phyloP scores from a whole-genome alignment of 2,329 filamentous ascomycete species.

The Neoascochyta sp. region DNA sequence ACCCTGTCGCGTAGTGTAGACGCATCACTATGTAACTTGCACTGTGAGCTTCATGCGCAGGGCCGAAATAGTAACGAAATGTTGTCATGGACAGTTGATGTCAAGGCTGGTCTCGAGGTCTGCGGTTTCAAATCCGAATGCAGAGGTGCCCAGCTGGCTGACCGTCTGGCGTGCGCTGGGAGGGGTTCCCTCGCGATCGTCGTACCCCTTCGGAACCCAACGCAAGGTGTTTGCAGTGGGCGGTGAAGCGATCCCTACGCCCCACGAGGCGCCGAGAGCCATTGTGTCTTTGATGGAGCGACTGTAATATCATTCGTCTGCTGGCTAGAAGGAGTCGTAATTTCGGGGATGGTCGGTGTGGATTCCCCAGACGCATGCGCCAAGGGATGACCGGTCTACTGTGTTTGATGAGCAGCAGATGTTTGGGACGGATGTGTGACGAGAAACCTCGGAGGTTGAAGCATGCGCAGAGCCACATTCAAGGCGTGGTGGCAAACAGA shows the following conservation, averaged over 20 bases:
- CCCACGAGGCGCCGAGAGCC: conserved; percentile 6
- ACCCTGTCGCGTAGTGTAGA: too few species aligned
- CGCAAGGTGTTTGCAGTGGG: conserved; percentile 2
- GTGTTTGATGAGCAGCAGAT: conserved; percentile 2
- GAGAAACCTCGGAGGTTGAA: conserved; percentile 1
- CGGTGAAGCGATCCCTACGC: conserved; percentile 4
- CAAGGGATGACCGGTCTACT: conserved; percentile 8
- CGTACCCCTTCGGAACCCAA: conserved; percentile 14
- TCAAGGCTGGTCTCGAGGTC: too few species aligned
- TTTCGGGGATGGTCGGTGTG: conserved; percentile 15
- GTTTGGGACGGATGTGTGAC: conserved; percentile 1
- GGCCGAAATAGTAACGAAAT: too few species aligned
- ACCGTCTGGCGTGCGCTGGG: conserved; percentile 3
- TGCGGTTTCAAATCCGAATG: conserved; percentile 10
- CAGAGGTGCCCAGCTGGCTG: conserved; percentile 14
- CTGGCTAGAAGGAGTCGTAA: conserved; percentile 3
- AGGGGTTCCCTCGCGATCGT: conserved; percentile 17
- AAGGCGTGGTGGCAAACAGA: conserved; percentile 23
- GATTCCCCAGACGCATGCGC: conserved; percentile 5
- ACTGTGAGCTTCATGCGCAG: too few species aligned
- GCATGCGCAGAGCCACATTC: conserved; percentile 1
- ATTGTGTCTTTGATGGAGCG: conserved; percentile 2
- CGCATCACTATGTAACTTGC: too few species aligned
- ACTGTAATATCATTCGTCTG: conserved; percentile 1
- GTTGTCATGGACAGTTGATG: too few species aligned